phyloP scores from a whole-genome alignment of 371 early-diverging fungal genomes.

The Mucor circinelloides region DNA sequence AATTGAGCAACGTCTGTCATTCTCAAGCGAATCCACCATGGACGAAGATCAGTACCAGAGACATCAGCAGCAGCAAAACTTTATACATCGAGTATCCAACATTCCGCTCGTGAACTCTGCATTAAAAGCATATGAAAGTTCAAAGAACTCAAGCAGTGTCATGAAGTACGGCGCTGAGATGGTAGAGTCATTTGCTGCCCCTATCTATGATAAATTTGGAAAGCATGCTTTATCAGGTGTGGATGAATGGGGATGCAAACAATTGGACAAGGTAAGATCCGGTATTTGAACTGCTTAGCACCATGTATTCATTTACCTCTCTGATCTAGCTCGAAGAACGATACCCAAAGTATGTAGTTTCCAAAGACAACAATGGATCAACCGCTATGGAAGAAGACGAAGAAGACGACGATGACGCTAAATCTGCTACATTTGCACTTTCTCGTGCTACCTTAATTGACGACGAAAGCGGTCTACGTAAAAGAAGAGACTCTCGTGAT shows the following conservation, averaged over 20 bases:
- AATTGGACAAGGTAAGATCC: conserved; percentile 33
- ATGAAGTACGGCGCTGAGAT: conserved; percentile 63
- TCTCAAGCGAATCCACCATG: conserved; percentile 29
- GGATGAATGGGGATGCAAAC: conserved; percentile 44
- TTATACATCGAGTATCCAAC: conserved; percentile 76
- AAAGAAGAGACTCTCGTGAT: conserved; percentile 41
- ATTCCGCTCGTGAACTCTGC: conserved; percentile 82
- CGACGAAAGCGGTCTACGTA: conserved; percentile 27
- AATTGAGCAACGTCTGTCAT: conserved; percentile 17
- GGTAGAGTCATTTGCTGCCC: conserved; percentile 54
- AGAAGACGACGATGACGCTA: conserved; percentile 44
- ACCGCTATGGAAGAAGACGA: conserved; percentile 25
- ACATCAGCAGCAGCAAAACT: conserved; percentile 36
- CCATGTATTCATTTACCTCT: not conserved
- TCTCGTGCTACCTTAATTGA: conserved; percentile 42
- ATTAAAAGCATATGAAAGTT: conserved; percentile 74
- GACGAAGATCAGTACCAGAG: conserved; percentile 25
- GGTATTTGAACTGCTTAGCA: not conserved
- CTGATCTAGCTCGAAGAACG: conserved; percentile 27
- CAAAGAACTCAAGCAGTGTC: conserved; percentile 71
- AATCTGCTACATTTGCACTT: conserved; percentile 44
- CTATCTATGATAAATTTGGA: conserved; percentile 42
- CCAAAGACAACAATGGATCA: conserved; percentile 1
- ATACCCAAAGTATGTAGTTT: conserved; percentile 26
- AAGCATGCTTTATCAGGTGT: conserved; percentile 29